Base-by-base conservation (phyloP, 2,329 filamentous ascomycete species). In the Cordyceps militaris region DNA sequence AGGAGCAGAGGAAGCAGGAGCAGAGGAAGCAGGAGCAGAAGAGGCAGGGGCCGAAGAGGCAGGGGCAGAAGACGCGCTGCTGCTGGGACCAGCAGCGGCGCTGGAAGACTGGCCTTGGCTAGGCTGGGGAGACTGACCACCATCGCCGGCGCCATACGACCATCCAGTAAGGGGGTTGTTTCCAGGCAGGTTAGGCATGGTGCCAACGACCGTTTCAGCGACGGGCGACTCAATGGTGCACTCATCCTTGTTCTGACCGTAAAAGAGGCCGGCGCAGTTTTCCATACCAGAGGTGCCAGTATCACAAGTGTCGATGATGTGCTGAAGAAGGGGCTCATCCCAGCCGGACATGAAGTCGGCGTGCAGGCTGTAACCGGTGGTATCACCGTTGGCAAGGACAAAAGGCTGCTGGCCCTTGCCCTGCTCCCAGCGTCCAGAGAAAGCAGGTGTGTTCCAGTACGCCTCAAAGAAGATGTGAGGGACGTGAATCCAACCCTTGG, bases 321-420 rank as follows among this genome's bases (percentile, higher is more conserved):
- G 75, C 70, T 87, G 84, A 51, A 89, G 82, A 47, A 79, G 77
- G 28, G 74, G 69, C 61, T 81, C 76, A 63, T 91, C 83, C 88
- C 88, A 91, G 16, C 82, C 87, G 61, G 87, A 83, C 62, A 88
- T 71, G 73, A 91, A 91, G 70, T 91, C 87, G 49, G 79, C 86
- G 71, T 91, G 87, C 60, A 80, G 79, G 64, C 82, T 83, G 73
- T 82, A 89, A 57, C 87, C 88, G 11, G 87, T 88, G 21, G 78
- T 74, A 58, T 91, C 87, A 46, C 87, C 87, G 66, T 84, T 85
- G 62, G 86, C 75, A 44, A 88, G 80, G 56, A 89, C 83, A 65
- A 89, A 89, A 11, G 84, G 85, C 72, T 83, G 80, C 24, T 66
- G 68, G 64, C 79, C 81, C 60, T 78, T 74, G 62, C 78, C 74